Evolutionary conservation across 2,329 filamentous ascomycete species (phyloP).

Genomic region (Aspergillus brasiliensis): DNA sequence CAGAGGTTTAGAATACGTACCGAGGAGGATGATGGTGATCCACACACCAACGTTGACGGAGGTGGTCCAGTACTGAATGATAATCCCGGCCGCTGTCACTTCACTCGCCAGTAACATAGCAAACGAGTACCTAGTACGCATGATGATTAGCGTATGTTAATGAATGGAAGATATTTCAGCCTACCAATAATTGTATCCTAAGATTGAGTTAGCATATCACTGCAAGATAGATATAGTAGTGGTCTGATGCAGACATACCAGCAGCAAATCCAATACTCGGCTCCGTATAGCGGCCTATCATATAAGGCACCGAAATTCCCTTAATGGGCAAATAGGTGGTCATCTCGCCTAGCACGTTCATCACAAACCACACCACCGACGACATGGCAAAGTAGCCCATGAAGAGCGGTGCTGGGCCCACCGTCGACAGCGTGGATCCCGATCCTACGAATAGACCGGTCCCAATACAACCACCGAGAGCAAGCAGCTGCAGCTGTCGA

Average conservation of each 20-base stretch:
- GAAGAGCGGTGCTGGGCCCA: conserved; percentile 49
- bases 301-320: conserved; percentile 57
- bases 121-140: conserved; percentile 46
- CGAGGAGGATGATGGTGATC: conserved; percentile 48
- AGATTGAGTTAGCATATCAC: conserved; percentile 4
- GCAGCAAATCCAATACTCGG: conserved; percentile 58
- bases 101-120: conserved; percentile 51
- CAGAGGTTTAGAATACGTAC: conserved; percentile 12
- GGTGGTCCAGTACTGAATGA: conserved; percentile 47
- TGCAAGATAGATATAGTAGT: not conserved
- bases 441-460: conserved; percentile 58
- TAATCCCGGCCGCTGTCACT: conserved; percentile 49
- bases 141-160: not conserved
- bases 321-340: conserved; percentile 57
- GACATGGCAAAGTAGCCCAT: conserved; percentile 43
- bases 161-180: no score
- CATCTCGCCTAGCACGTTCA: conserved; percentile 58
- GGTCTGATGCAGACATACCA: conserved; percentile 22
- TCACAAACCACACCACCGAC: conserved; percentile 43
- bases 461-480: conserved; percentile 43
- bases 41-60: conserved; percentile 44
- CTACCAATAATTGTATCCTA: conserved; percentile 29
- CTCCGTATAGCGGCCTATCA: conserved; percentile 59
- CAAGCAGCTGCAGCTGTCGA: conserved; percentile 46
- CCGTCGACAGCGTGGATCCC: conserved; percentile 50